Percentiles rank a stretch among this genome's conserved stretches.
phyloP scores from a whole-genome alignment of 2,329 filamentous ascomycete genomes.

The Ramularia collo-cygni region DNA sequence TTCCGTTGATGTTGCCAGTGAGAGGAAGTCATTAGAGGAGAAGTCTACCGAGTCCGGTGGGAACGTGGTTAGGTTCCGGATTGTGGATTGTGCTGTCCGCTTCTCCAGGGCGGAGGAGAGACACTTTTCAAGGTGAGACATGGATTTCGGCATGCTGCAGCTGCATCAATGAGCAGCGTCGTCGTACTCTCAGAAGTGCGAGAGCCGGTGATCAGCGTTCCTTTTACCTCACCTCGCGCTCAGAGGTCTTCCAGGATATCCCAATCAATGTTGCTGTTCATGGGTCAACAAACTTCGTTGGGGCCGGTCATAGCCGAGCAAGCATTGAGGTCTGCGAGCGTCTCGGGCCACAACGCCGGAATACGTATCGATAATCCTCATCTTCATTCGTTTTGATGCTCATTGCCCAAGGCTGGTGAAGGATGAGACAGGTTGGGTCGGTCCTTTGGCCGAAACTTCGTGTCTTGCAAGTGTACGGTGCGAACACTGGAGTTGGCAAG shows the following conservation, averaged over 20 bases:
- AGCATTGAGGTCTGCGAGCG: too few species aligned
- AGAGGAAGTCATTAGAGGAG: slow-evolving; percentile 61
- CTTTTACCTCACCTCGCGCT: too few species aligned
- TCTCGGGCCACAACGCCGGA: too few species aligned
- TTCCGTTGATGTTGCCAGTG: slow-evolving; percentile 43
- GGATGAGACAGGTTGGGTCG: slow-evolving; percentile 48
- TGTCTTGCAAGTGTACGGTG: slow-evolving; percentile 70
- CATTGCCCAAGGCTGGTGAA: neutral
- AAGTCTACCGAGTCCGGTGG: slow-evolving; percentile 46
- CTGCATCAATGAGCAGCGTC: neutral
- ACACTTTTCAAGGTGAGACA: slow-evolving; percentile 16
- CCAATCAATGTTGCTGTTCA: too few species aligned
- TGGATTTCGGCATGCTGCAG: slow-evolving; percentile 2
- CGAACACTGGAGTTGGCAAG: slow-evolving; percentile 81
- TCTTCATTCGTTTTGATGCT: too few species aligned
- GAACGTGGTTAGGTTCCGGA: slow-evolving; percentile 43
- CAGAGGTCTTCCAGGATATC: too few species aligned
- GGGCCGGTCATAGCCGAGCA: too few species aligned
- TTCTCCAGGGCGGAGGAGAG: slow-evolving; percentile 30
- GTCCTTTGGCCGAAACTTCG: slow-evolving; percentile 63
- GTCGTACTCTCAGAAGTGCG: too few species aligned
- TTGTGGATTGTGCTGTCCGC: slow-evolving; percentile 38
- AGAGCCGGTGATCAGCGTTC: too few species aligned
- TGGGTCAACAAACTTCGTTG: too few species aligned
- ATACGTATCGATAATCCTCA: too few species aligned